These are phyloP conservation scores for Penicillium sp. DNA, from an alignment of 2,329 filamentous ascomycete species.

Conservation along the genomic window DNA sequence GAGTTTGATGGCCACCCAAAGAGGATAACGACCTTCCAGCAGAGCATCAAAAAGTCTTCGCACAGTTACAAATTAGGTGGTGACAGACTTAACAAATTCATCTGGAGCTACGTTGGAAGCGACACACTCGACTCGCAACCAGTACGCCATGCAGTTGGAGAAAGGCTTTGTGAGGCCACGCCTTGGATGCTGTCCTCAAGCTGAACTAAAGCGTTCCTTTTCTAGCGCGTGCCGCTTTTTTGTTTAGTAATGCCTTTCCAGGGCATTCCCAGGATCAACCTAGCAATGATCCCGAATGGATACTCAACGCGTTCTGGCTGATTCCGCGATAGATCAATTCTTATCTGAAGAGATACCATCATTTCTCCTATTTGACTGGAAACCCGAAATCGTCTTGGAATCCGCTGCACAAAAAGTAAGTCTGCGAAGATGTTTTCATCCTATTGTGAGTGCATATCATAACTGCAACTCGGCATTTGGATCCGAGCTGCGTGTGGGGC, in stretches of 20 bases:
- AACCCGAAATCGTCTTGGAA: not conserved
- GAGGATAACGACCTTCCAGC: constrained; percentile 22
- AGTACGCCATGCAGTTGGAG: constrained; percentile 21
- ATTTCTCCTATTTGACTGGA: constrained; percentile 5
- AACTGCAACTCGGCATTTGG: not conserved
- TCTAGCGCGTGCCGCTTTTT: not conserved
- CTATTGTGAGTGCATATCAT: not conserved
- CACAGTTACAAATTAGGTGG: constrained; percentile 19
- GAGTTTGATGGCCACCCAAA: constrained; percentile 10
- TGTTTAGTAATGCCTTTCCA: not conserved
- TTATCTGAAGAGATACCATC: constrained; percentile 8
- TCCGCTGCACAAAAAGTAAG: no score
- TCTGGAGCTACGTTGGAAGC: constrained; percentile 12
- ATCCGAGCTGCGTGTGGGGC: not conserved
- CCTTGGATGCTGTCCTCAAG: not conserved
- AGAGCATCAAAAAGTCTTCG: constrained; percentile 16
- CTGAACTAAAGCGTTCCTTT: not conserved
- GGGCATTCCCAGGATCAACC: not conserved
- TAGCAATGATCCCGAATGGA: not conserved
- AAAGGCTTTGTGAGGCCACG: constrained; percentile 15
- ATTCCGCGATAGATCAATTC: not conserved
- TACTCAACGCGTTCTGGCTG: no score
- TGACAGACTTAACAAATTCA: constrained; percentile 1
- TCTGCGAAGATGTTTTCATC: no score
- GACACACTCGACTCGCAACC: constrained; percentile 12